Base-by-base conservation (phyloP, 2,329 filamentous ascomycete genomes). In the Colletotrichum musicola region DNA sequence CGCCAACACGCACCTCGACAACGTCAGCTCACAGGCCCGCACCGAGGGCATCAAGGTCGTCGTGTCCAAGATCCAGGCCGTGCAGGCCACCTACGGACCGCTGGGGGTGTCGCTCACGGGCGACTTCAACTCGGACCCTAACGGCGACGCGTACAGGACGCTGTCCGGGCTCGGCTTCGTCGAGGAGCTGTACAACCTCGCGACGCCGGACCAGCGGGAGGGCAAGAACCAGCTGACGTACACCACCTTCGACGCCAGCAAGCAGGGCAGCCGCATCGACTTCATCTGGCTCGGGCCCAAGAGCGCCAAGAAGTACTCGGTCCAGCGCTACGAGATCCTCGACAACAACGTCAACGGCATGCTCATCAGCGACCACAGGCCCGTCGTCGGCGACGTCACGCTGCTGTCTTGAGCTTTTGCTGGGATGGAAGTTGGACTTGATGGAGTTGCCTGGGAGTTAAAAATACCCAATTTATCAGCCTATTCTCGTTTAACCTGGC, bases 281-380 rank as follows among this genome's bases (percentile, higher is more conserved):
- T 92, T 90, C 73, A 79, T 93, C 12, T 93, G 91, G 77, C 79
- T 88, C 18, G 71, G 71, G 1, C 69, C 71, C 12, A 63, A 58
- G 42, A 27, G 38, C 0, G 75, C 81, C 54, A 80, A 84, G 67
- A 77, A 79, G 4, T 76, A 75, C 46, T 76, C 75, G 3, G 81
- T 86, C 22, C 78, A 80, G 68, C 85, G 81, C 1, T 90, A 86
- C 80, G 86, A 85, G 3, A 89, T 93, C 12, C 74, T 92, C 58
- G 76, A 83, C 25, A 93, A 92, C 74, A 42, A 38, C 0, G 71
- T 62, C n/a, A 35, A 63, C 22, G 69, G 66, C n/a, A 78, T 78
- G 44, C 90, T 91, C 73, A 79, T 86, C 46, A 92, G 89, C 69
- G 91, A 93, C 74, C 91, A 93, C 76, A 81, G 89, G 64, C 85